phyloP scores from a whole-genome alignment of 2,329 filamentous ascomycete genomes.

The Clarireedia hainanense region DNA sequence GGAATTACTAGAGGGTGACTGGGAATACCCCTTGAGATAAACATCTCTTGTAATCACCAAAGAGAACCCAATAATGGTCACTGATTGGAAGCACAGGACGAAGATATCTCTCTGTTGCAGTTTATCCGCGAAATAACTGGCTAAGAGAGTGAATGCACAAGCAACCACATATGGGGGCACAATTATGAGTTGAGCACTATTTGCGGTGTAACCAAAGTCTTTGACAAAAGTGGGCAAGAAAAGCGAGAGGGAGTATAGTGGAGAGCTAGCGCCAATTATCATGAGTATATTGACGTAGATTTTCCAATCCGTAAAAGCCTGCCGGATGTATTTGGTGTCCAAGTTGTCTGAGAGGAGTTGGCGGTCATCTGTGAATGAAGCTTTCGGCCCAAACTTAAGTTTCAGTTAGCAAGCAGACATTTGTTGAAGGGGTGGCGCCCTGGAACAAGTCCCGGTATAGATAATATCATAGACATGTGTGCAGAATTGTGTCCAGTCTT shows the following conservation, averaged over 20 bases:
- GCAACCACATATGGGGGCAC: constrained; percentile 54
- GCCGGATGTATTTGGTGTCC: constrained; percentile 44
- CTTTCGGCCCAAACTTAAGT: too few relatives aligned
- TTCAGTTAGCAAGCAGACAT: neutral
- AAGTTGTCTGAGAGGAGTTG: constrained; percentile 62
- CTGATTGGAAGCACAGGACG: constrained; percentile 54
- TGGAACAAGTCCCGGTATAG: too few relatives aligned
- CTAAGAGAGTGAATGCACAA: constrained; percentile 54
- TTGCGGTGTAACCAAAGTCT: constrained; percentile 47
- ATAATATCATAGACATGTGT: too few relatives aligned
- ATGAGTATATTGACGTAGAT: constrained; percentile 37
- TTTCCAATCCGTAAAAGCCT: constrained; percentile 54
- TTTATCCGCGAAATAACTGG: constrained; percentile 70
- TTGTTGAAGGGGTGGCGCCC: too few relatives aligned
- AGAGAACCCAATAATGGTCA: constrained; percentile 68
- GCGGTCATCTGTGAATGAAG: constrained; percentile 42
- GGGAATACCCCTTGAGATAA: constrained; percentile 64
- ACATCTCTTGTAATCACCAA: constrained; percentile 62
- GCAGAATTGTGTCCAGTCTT: too few relatives aligned
- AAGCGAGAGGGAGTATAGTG: constrained; percentile 37
- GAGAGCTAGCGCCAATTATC: constrained; percentile 51
- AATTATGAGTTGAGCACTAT: constrained; percentile 40
- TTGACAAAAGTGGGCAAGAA: constrained; percentile 36
- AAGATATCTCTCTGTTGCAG: constrained; percentile 62
- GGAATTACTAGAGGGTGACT: constrained; percentile 75